These are phyloP conservation scores for Plasmodium coatneyi DNA, from an alignment of 169 alveolate genomes.

Conservation along the genomic window DNA sequence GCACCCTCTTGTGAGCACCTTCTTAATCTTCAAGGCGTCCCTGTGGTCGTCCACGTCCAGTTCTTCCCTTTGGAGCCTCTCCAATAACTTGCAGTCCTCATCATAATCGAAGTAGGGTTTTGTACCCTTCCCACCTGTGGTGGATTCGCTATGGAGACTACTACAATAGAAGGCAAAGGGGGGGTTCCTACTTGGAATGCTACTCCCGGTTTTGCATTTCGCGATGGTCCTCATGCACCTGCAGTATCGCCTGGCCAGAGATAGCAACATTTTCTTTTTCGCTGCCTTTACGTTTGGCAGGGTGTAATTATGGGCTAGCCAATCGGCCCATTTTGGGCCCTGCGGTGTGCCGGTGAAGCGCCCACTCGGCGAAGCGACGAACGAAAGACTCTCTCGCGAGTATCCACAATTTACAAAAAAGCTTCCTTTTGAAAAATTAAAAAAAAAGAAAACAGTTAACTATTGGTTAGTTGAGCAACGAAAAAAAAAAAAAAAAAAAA, in stretches of 20 bases:
- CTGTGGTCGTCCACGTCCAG: slow-evolving; percentile 6
- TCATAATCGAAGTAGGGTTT: slow-evolving; percentile 26
- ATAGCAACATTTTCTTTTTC: slow-evolving; percentile 17
- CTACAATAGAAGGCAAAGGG: not conserved
- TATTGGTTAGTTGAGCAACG: not conserved
- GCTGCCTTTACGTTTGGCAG: not conserved
- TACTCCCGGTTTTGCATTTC: not conserved
- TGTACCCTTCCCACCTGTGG: not conserved
- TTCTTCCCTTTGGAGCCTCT: slow-evolving; percentile 8
- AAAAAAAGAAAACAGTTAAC: not conserved
- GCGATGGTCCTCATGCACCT: not conserved
- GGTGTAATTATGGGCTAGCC: not conserved
- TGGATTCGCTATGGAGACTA: not conserved
- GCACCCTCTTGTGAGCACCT: not conserved
- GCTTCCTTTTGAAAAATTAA: not conserved
- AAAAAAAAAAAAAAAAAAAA: not conserved
- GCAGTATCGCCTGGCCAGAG: not conserved
- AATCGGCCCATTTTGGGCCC: not conserved
- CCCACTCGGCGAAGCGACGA: not conserved
- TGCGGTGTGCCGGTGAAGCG: not conserved
- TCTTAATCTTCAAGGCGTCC: slow-evolving; percentile 22
- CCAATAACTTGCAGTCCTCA: slow-evolving; percentile 30
- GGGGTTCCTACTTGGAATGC: not conserved
- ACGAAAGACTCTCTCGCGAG: not conserved
- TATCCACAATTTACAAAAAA: not conserved